Conservation (phyloP, 31 red algal genomes). For the Bonnemaisonia californica region DNA sequence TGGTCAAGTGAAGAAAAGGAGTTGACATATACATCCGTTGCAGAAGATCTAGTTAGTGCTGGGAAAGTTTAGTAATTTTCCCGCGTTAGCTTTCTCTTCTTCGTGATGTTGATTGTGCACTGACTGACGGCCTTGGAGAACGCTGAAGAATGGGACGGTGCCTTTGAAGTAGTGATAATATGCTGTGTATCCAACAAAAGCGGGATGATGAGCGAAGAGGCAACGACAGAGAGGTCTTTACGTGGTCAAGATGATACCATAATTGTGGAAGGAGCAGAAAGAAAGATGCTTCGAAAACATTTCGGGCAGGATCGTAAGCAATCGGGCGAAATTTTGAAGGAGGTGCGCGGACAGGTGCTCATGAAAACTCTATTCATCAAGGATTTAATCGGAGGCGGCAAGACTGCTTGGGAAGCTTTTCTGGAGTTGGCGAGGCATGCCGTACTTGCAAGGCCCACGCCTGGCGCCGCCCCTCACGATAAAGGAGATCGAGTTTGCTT, state of each 20-base stretch:
- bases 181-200: slow-evolving; percentile 79
- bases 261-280: slow-evolving; percentile 56
- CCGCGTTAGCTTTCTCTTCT: slow-evolving; percentile 3
- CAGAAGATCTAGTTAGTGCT: slow-evolving; percentile 32
- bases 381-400: slow-evolving; percentile 57
- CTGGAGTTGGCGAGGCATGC: slow-evolving; percentile 80
- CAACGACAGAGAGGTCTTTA: no score
- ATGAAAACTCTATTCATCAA: slow-evolving; percentile 83
- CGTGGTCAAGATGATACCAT: no score
- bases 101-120: slow-evolving; percentile 69
- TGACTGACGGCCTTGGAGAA: slow-evolving; percentile 40
- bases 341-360: slow-evolving; percentile 86
- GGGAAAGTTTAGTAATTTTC: slow-evolving; percentile 25
- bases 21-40: slow-evolving; percentile 9
- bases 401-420: slow-evolving; percentile 85
- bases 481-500: slow-evolving; percentile 66
- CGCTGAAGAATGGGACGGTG: slow-evolving; percentile 50
- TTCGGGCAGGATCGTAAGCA: slow-evolving; percentile 5
- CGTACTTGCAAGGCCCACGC: slow-evolving; percentile 86
- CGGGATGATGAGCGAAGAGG: slow-evolving; percentile 75
- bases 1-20: slow-evolving; percentile 13
- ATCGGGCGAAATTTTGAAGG: slow-evolving; percentile 37
- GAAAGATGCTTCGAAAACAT: slow-evolving; percentile 50
- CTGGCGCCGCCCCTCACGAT: slow-evolving; percentile 94
- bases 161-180: slow-evolving; percentile 35